Base-by-base conservation (phyloP, 345 rosid species). In the Citrus maxima region DNA sequence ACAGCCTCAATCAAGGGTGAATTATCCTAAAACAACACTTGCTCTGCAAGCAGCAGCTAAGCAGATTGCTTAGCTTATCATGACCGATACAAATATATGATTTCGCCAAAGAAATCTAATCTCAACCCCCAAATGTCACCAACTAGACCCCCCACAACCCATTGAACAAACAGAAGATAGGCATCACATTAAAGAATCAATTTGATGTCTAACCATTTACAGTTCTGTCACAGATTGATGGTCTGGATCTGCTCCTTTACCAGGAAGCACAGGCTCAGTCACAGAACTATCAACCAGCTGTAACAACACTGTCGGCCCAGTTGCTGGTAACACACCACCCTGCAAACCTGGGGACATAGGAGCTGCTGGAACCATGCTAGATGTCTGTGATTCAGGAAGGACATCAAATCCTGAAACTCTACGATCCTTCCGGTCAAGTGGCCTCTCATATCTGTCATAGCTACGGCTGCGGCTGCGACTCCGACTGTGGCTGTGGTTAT, bases 401-500 rank as follows among this genome's bases (percentile, higher is more conserved):
- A 73, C 83, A 70, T 77, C 82, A 3, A 74, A 56, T 27, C 78
- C 88, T 38, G 84, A 62, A 61, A 51, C 54, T 38, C 72, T 60
- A 21, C 30, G 82, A 22, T 77, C 86, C 78, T 65, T 88, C 72
- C 63, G 78, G 19, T 80, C 84, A 9, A 46, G 64, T 10, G 83
- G 84, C 85, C 89, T 89, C 46, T 85, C 85, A 55, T 80, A 65
- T 82, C 88, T 93, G 69, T 88, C 93, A 70, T 82, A 78, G 63
- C 84, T 84, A 2, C 34, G 83, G 19, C 90, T 82, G 22, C 80
- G 86, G 4, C 84, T 75, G 10, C 76, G 66, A 3, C 82, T 76
- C 2, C 10, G 72, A 62, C 83, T 80, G 5, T 51, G 78, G 30
- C 85, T 79, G 1, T 38, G 75, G 8, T 81, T 70, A 1, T 66